Conservation (phyloP, 2,329 filamentous ascomycete species). For the Aspergillus melleus region DNA sequence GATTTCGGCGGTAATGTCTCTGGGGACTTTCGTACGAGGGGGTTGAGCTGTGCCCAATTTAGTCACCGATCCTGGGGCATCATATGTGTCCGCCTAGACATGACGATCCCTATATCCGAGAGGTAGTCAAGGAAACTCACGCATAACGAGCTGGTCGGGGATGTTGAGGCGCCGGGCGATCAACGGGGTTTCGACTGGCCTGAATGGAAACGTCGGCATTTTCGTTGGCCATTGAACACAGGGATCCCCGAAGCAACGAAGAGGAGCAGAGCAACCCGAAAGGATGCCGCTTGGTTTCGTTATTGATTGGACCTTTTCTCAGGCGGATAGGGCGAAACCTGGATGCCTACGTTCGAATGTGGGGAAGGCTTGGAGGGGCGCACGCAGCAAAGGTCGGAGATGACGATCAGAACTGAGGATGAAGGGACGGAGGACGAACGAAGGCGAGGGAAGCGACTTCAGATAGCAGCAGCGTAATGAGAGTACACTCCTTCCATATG, state of each 20-base stretch:
- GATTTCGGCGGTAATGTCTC: conserved; percentile 63
- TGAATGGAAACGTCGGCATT: conserved; percentile 17
- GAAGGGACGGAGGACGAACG: neutral
- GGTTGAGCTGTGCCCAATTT: conserved; percentile 47
- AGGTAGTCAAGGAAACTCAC: conserved; percentile 19
- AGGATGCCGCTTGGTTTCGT: neutral
- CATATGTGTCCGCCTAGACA: neutral
- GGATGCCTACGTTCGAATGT: conserved; percentile 22
- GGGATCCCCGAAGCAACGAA: neutral
- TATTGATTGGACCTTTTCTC: neutral
- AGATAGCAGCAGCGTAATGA: too few species aligned
- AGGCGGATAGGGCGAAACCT: conserved; percentile 9
- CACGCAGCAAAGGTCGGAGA: neutral
- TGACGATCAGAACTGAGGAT: neutral
- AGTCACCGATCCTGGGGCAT: neutral
- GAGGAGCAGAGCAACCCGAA: neutral
- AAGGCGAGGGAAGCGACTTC: neutral
- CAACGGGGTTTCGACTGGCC: conserved; percentile 17
- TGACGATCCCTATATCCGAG: neutral
- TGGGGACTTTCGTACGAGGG: conserved; percentile 63
- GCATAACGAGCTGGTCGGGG: conserved; percentile 26
- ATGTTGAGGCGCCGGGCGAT: conserved; percentile 14
- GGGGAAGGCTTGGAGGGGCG: conserved; percentile 17
- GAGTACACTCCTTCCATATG: neutral
- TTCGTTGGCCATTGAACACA: conserved; percentile 25